Evolutionary conservation across 345 rosid species (phyloP).

Genomic region (Triadica sebifera): DNA sequence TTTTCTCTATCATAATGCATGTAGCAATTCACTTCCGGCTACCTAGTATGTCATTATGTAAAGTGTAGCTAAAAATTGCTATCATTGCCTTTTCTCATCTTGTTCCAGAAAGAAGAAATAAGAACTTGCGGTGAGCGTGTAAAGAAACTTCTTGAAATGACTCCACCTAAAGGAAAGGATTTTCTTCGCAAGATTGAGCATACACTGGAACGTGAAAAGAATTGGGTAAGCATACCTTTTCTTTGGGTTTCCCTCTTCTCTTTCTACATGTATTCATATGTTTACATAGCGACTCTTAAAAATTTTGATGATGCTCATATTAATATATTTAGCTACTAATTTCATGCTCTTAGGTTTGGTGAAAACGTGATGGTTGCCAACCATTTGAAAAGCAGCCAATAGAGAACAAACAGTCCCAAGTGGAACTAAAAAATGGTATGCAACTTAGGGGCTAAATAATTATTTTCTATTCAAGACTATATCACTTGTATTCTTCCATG

Average conservation of each 20-base stretch:
- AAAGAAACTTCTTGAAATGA: slow-evolving; percentile 79
- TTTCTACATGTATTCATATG: background rate
- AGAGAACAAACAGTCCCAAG: slow-evolving; percentile 60
- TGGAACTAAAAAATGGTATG: slow-evolving; percentile 75
- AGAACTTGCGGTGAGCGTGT: slow-evolving; percentile 83
- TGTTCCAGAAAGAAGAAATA: slow-evolving; percentile 81
- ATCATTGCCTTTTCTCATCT: background rate
- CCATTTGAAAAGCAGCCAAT: slow-evolving; percentile 89
- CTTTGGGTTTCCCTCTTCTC: slow-evolving; percentile 13
- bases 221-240: slow-evolving; percentile 62
- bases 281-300: background rate
- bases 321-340: slow-evolving; percentile 13
- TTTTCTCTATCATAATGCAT: background rate
- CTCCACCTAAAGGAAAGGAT: slow-evolving; percentile 92
- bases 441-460: background rate
- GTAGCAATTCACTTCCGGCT: background rate
- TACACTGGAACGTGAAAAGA: slow-evolving; percentile 88
- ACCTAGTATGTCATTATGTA: background rate
- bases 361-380: slow-evolving; percentile 98
- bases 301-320: slow-evolving; percentile 12
- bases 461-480: background rate
- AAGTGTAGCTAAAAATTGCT: background rate
- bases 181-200: slow-evolving; percentile 83
- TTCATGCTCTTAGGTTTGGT: slow-evolving; percentile 67
- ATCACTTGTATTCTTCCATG: background rate